Evolutionary conservation across 345 rosid genomes (phyloP).

Genomic region (Syzygium aqueum): DNA sequence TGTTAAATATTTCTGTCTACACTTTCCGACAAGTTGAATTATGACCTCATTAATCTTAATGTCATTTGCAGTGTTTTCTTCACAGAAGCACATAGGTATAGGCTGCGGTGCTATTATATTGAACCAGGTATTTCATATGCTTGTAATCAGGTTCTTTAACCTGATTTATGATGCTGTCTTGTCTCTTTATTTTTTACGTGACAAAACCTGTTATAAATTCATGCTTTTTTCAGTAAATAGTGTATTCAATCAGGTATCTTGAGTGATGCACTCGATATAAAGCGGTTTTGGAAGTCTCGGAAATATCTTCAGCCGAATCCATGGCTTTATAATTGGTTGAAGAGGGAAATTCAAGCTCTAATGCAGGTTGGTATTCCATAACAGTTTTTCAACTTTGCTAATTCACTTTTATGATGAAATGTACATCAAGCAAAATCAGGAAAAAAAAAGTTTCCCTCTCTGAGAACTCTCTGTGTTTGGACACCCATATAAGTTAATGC

Average conservation of each 20-base stretch:
- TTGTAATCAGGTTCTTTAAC: conserved; percentile 1
- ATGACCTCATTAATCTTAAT: neutral
- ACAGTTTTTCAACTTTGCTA: neutral
- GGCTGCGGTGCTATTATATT: conserved; percentile 61
- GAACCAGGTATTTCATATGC: conserved; percentile 43
- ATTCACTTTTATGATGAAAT: neutral
- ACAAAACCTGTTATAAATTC: neutral
- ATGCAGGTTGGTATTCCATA: conserved; percentile 40
- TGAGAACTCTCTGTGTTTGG: neutral
- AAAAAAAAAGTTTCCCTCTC: neutral
- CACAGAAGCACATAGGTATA: conserved; percentile 61
- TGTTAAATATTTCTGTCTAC: neutral
- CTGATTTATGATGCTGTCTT: neutral
- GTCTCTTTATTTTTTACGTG: neutral
- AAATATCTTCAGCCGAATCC: conserved; percentile 52
- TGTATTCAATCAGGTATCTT: conserved; percentile 43
- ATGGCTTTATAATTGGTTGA: conserved; percentile 67
- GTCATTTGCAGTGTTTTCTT: conserved; percentile 45
- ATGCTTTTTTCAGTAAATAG: conserved; percentile 9
- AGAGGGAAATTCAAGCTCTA: conserved; percentile 80
- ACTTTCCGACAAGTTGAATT: neutral
- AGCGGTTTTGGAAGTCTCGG: conserved; percentile 56
- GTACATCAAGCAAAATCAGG: neutral
- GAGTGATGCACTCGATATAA: conserved; percentile 30
- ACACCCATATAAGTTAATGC: neutral